Percentiles rank a stretch among this genome's conserved stretches.
Conservation (phyloP, 2,329 filamentous ascomycete genomes). For the Cadophora gregata region DNA sequence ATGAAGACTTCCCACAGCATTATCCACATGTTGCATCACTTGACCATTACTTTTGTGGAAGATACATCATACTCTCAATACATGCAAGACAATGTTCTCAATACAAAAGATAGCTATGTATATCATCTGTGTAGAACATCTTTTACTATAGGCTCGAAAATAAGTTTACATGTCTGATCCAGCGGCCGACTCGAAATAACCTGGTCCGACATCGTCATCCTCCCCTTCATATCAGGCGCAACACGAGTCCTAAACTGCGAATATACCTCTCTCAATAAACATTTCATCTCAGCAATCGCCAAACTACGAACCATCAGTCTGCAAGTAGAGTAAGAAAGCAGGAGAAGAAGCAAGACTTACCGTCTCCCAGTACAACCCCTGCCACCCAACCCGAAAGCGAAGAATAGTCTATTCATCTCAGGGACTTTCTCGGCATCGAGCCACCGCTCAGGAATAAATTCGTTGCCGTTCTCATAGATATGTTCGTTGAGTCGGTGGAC, state of each 20-base stretch:
- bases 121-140: background rate
- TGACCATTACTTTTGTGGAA: background rate
- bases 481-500: conserved; percentile 63
- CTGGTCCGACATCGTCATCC: conserved; percentile 71
- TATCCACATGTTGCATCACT: background rate
- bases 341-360: conserved; percentile 53
- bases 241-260: conserved; percentile 58
- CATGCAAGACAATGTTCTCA: background rate
- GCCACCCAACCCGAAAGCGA: conserved; percentile 70
- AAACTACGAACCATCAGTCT: conserved; percentile 50
- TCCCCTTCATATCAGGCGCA: conserved; percentile 58
- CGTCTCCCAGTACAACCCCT: conserved; percentile 71
- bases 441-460: conserved; percentile 84
- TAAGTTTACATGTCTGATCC: conserved; percentile 63
- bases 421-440: conserved; percentile 75
- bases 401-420: conserved; percentile 67
- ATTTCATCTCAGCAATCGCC: conserved; percentile 72
- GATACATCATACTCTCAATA: background rate
- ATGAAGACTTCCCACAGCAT: background rate
- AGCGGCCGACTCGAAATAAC: conserved; percentile 69
- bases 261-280: conserved; percentile 67
- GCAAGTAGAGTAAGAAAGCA: too few relatives aligned
- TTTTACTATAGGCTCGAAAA: conserved; percentile 27
- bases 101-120: background rate
- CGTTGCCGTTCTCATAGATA: conserved; percentile 80